Evolutionary conservation across 73 alveolate genomes (phyloP).

Genomic region (Paraurostyla sp.): DNA sequence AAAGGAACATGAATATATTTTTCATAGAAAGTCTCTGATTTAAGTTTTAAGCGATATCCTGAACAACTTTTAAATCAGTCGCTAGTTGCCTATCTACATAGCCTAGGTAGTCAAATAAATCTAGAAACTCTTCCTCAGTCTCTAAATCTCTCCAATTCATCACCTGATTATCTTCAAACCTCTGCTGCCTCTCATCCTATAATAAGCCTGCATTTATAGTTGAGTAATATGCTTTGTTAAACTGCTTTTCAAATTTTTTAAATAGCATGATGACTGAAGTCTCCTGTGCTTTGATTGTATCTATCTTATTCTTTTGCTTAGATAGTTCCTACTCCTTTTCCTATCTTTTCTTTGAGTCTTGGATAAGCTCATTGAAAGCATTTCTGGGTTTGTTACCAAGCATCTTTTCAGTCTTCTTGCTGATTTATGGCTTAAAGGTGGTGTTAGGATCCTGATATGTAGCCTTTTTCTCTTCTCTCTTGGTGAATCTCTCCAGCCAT

Average conservation of each 20-base stretch:
- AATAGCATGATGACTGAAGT: conserved; percentile 9
- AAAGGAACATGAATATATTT: background rate
- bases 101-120: background rate
- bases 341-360: conserved; percentile 30
- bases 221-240: conserved; percentile 11
- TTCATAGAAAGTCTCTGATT: background rate
- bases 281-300: conserved; percentile 24
- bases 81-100: background rate
- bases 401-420: background rate
- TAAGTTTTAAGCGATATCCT: background rate
- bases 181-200: background rate
- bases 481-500: conserved; percentile 53
- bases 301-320: background rate
- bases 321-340: conserved; percentile 15
- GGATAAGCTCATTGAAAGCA: background rate
- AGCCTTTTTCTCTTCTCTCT: conserved; percentile 31
- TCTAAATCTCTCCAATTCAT: background rate
- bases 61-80: background rate
- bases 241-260: conserved; percentile 37
- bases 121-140: background rate
- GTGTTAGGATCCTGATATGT: conserved; percentile 46
- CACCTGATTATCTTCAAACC: background rate
- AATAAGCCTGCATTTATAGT: no score
- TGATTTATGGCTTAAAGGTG: conserved; percentile 30
- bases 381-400: background rate